Conservation (phyloP, 164 flowering plant species). For the Echeveria elegans region DNA sequence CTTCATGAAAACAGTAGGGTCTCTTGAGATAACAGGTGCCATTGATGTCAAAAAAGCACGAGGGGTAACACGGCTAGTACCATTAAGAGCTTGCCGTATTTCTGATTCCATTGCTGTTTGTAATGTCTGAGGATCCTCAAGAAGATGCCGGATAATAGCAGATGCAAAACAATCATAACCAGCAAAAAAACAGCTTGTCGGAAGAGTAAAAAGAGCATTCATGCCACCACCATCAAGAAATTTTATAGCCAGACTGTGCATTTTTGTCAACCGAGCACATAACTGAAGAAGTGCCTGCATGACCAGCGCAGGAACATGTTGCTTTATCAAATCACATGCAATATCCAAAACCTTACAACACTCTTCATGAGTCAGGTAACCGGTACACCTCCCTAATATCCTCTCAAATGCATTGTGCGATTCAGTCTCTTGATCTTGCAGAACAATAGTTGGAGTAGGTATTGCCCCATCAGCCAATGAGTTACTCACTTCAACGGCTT, state of each 20-base stretch:
- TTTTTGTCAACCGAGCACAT: constrained; percentile 85
- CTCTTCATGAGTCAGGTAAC: constrained; percentile 67
- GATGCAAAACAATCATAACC: constrained; percentile 80
- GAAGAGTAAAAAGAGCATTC: constrained; percentile 64
- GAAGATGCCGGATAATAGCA: constrained; percentile 76
- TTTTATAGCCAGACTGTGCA: constrained; percentile 61
- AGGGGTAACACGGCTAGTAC: constrained; percentile 49
- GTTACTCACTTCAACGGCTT: constrained; percentile 28
- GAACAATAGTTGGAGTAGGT: constrained; percentile 22
- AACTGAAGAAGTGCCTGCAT: constrained; percentile 91
- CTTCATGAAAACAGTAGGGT: constrained; percentile 77
- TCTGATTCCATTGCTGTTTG: constrained; percentile 95
- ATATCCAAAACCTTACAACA: constrained; percentile 41
- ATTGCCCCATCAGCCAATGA: constrained; percentile 30
- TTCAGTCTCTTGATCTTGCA: constrained; percentile 36
- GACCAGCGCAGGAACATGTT: constrained; percentile 59
- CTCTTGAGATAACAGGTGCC: constrained; percentile 89
- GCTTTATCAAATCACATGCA: constrained; percentile 66
- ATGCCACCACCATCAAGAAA: constrained; percentile 84
- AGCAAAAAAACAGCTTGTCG: constrained; percentile 69
- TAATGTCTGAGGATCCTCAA: constrained; percentile 94
- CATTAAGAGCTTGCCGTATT: constrained; percentile 65
- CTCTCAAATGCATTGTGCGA: constrained; percentile 40
- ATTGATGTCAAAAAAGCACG: constrained; percentile 65
- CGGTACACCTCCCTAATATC: constrained; percentile 70